phyloP scores from a whole-genome alignment of 2,329 filamentous ascomycete genomes.

The Neonectria faginata region DNA sequence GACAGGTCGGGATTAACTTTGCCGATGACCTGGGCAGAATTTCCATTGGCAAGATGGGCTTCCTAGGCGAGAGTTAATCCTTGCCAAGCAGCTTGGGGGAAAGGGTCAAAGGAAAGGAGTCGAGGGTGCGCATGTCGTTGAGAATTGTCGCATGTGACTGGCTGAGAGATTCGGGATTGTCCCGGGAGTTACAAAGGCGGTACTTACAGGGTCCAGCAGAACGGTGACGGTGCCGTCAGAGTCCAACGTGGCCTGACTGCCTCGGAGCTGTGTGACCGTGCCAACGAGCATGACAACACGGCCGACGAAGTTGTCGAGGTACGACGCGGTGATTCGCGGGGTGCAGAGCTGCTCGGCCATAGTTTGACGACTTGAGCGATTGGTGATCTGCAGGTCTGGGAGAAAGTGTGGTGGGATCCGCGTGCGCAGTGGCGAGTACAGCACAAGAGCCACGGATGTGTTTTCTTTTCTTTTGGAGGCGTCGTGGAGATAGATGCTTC shows the following conservation, averaged over 20 bases:
- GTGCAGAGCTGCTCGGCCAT: constrained; percentile 78
- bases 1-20: constrained; percentile 81
- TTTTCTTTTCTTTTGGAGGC: no score
- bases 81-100: background rate
- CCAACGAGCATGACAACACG: constrained; percentile 87
- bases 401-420: background rate
- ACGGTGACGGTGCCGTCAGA: constrained; percentile 82
- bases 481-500: no score
- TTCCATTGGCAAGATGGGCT: constrained; percentile 74
- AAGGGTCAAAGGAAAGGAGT: background rate
- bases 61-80: constrained; percentile 64
- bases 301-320: constrained; percentile 80
- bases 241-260: constrained; percentile 83
- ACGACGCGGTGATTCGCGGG: constrained; percentile 84
- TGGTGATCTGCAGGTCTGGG: constrained; percentile 14
- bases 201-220: constrained; percentile 76
- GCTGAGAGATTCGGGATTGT: background rate
- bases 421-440: background rate
- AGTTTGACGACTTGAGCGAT: constrained; percentile 40
- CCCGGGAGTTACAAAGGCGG: background rate
- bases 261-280: constrained; percentile 83
- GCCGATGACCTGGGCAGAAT: constrained; percentile 81
- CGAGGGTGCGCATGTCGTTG: no score
- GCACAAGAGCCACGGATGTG: background rate
- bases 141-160: background rate